Evolutionary conservation across 208 protist genomes (phyloP), one percentile per base, ranked within the genome.

Genomic region (Strigomonas culicis): DNA sequence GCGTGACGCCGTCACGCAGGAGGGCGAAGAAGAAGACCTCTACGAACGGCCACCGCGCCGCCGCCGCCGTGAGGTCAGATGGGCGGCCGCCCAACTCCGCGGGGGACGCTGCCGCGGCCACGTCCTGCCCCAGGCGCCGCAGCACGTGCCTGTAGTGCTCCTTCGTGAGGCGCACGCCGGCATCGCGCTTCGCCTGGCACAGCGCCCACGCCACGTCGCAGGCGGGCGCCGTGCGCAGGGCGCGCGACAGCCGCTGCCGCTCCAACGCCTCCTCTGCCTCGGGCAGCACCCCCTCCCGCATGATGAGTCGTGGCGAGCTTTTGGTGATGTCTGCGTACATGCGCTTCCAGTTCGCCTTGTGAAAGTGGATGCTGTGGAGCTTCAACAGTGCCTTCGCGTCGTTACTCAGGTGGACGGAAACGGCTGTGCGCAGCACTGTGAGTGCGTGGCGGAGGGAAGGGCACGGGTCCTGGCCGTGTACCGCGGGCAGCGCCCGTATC

Each of bases 1-100:
- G 71, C 24, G 60, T 27, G 0, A 57, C 59, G 21, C 68, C 81
- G 32, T 74, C 72, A 24, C 70, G 72, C 36, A 81, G 30, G 46
- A 79, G 30, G 34, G 67, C 67, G 56, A 32, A 30, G 0, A 68
- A 50, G 39, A 44, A 15, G 10, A 2, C 39, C 39, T 44, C 39
- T 15, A 44, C 39, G 15, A 44, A 17, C 39, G 1, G 8, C 39
- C 39, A 44, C 15, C 15, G 8, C 11, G 1, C 15, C 39, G 39
- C 15, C 8, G 39, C 39, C 1, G 8, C 3, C 8, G 39, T 19
- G 39, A 44, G 13, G 34, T 13, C 4, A 10, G 10, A 39, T 4
- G 4, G 7, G n/a, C n/a, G n/a, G n/a, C n/a, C n/a, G n/a, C n/a
- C n/a, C n/a, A n/a, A n/a, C n/a, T n/a, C n/a, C n/a, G n/a, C n/a